phyloP scores from a whole-genome alignment of 345 rosid species.

The Citropsis articulata region DNA sequence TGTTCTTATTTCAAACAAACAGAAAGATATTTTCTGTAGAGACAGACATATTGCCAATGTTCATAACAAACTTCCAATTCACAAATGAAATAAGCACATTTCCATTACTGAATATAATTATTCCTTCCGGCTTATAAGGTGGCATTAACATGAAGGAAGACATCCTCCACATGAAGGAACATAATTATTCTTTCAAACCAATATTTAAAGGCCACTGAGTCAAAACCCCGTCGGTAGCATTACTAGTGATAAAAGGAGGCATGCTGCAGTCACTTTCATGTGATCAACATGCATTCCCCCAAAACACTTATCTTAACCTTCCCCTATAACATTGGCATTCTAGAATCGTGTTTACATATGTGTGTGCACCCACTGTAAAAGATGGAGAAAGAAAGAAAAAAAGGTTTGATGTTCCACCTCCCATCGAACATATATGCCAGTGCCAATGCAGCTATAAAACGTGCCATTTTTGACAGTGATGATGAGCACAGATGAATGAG shows the following conservation, averaged over 20 bases:
- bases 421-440: slow-evolving; percentile 40
- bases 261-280: neutral
- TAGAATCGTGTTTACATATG: neutral
- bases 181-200: neutral
- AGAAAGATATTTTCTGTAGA: neutral
- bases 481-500: slow-evolving; percentile 38
- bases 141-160: neutral
- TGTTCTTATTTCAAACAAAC: neutral
- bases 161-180: neutral
- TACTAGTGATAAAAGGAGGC: neutral
- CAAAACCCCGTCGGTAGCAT: neutral
- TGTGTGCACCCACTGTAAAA: neutral
- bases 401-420: slow-evolving; percentile 19
- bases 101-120: neutral
- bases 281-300: neutral
- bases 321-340: neutral
- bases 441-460: slow-evolving; percentile 46
- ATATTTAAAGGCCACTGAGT: neutral
- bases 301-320: neutral
- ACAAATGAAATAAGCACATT: neutral
- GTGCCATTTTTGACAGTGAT: slow-evolving; percentile 46
- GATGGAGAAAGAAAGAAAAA: neutral
- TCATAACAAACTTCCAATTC: neutral
- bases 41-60: no score
- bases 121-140: neutral